Evolutionary conservation across 352 stramenopile genomes (phyloP), one percentile per base, ranked within the genome.

Genomic region (Phytopythium oedochilum): DNA sequence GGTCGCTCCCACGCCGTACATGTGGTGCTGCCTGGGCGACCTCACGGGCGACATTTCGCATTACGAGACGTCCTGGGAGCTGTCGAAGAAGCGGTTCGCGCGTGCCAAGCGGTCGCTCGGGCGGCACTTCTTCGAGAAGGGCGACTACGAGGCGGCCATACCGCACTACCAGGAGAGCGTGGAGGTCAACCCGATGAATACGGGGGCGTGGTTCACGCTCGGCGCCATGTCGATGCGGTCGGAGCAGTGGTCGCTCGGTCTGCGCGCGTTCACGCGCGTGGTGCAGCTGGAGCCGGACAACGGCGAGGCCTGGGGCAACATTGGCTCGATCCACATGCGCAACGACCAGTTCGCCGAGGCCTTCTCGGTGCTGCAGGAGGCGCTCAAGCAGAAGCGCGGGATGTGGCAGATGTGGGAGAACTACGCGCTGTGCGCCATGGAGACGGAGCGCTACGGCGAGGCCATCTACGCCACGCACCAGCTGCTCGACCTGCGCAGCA

Each of bases 371-470:
- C 73, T 97, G 36, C 63, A 83, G 56, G 81, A 96, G 40, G 88
- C 81, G 36, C 71, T 96, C 32, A 97, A 96, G 70, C 86, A 96
- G 51, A 94, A 94, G 67, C 84, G 86, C 28, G 64, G 86, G 55
- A 95, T 96, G 83, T 97, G 87, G 87, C 79, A 94, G 46, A 96
- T 97, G 81, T 97, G 88, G 88, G 91, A 97, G 55, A 97, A 97
- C 68, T 92, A 79, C 54, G 63, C 80, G 14, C 66, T 89, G 46
- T 92, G 83, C 48, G 83, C 83, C 5, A 86, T 94, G 72, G 77
- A 92, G 59, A 79, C 78, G 28, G 70, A 76, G 45, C 70, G 73
- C 22, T 92, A 84, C 45, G 83, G 85, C 31, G 80, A 91, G 26
- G 81, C 82, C 49, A 90, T 94, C 63, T 92, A 94, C 62, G 82